phyloP scores from a whole-genome alignment of 208 protist genomes.

The Leishmania tarentolae region DNA sequence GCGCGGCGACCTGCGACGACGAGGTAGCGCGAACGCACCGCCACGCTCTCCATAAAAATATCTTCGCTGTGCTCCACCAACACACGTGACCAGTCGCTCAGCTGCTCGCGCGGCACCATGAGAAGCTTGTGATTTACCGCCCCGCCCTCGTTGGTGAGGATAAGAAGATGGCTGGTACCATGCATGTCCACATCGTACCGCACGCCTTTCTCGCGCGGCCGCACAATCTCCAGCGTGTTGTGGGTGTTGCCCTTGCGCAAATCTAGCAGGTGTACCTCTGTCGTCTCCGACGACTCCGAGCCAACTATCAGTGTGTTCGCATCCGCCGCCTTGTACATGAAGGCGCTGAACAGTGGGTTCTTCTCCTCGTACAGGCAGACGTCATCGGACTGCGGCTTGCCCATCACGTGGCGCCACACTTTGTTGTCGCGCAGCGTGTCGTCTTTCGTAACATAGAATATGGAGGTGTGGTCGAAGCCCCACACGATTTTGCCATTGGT shows the following conservation, averaged over 20 bases:
- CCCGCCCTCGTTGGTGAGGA: conserved; percentile 81
- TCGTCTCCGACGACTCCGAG: conserved; percentile 77
- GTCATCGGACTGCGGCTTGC: conserved; percentile 67
- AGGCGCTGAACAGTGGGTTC: conserved; percentile 74
- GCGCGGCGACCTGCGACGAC: conserved; percentile 67
- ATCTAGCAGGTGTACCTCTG: conserved; percentile 78
- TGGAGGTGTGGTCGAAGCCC: conserved; percentile 54
- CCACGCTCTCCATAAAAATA: conserved; percentile 54
- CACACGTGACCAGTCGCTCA: conserved; percentile 47
- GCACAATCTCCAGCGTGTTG: conserved; percentile 66
- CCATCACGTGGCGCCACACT: conserved; percentile 87
- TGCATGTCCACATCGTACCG: conserved; percentile 82
- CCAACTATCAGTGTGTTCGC: conserved; percentile 66
- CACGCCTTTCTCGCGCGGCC: conserved; percentile 74
- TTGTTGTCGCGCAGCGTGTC: conserved; percentile 77
- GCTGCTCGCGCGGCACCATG: conserved; percentile 44
- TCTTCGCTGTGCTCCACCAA: conserved; percentile 59
- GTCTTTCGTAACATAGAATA: conserved; percentile 90
- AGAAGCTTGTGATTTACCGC: conserved; percentile 84
- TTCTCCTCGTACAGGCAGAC: conserved; percentile 81
- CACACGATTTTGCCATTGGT: conserved; percentile 83
- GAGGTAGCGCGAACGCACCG: conserved; percentile 60
- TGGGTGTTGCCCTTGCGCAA: conserved; percentile 62
- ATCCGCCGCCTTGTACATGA: conserved; percentile 59
- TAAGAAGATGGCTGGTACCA: conserved; percentile 65